These are phyloP conservation scores for Monilinia laxa DNA, from an alignment of 2,329 filamentous ascomycete genomes.

Conservation along the genomic window DNA sequence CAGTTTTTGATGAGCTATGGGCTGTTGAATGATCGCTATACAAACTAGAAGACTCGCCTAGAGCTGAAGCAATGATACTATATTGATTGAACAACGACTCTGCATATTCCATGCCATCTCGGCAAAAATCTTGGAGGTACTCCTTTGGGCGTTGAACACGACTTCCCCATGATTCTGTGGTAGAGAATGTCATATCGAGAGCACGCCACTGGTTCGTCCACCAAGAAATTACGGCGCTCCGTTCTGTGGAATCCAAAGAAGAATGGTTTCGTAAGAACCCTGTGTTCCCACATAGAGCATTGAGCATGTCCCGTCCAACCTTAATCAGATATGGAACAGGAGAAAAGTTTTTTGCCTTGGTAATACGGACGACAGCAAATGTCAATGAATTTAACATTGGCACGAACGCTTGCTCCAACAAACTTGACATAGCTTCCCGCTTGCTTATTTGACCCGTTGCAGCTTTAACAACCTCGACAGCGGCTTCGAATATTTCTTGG, in stretches of 20 bases:
- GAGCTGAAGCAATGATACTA: conserved; percentile 64
- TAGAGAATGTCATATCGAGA: conserved; percentile 75
- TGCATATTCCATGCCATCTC: conserved; percentile 92
- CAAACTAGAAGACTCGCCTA: conserved; percentile 44
- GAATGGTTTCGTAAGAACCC: conserved; percentile 47
- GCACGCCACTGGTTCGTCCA: conserved; percentile 85
- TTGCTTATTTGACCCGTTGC: conserved; percentile 66
- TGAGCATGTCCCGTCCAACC: conserved; percentile 57
- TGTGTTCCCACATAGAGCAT: conserved; percentile 55
- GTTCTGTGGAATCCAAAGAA: conserved; percentile 32
- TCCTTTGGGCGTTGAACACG: conserved; percentile 52
- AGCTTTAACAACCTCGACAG: conserved; percentile 78
- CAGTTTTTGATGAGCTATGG: conserved; percentile 41
- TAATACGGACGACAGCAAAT: conserved; percentile 46
- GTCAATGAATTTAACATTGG: conserved; percentile 49
- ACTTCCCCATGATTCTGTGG: conserved; percentile 79
- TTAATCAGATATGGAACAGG: conserved; percentile 58
- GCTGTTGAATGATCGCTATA: conserved; percentile 31
- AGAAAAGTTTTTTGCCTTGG: conserved; percentile 50
- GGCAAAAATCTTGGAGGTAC: conserved; percentile 87
- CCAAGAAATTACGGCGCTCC: conserved; percentile 59
- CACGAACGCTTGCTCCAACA: conserved; percentile 49
- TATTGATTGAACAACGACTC: conserved; percentile 83
- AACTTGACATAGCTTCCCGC: conserved; percentile 49
- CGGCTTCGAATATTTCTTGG: conserved; percentile 73